Evolutionary conservation across 2,329 filamentous ascomycete genomes (phyloP).

Genomic region (Monosporascus sp.): DNA sequence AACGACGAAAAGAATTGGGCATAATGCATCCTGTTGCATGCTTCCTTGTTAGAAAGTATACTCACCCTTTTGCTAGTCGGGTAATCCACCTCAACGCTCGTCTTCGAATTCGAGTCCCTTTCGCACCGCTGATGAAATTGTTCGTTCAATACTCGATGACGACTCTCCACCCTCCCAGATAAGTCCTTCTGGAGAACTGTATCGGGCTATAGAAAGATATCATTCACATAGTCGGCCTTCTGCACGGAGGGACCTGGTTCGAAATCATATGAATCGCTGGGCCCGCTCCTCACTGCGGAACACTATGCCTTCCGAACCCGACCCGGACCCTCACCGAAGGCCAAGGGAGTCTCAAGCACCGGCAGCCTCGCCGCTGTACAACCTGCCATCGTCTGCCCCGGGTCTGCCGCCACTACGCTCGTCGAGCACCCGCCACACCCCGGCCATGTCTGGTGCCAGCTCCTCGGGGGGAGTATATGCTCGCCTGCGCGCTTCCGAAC

Average conservation of each 20-base stretch:
- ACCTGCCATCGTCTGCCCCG: conserved; percentile 17
- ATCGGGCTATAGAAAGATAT: conserved; percentile 36
- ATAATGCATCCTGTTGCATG: background rate
- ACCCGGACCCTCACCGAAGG: conserved; percentile 29
- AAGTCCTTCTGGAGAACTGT: conserved; percentile 38
- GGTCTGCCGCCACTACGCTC: conserved; percentile 34
- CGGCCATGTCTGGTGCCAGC: conserved; percentile 19
- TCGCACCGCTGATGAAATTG: conserved; percentile 25
- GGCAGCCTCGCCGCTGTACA: conserved; percentile 17
- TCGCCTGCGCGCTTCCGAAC: conserved; percentile 16
- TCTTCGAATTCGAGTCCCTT: conserved; percentile 19
- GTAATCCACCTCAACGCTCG: conserved; percentile 20
- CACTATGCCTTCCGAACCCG: conserved; percentile 31
- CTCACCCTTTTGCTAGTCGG: conserved; percentile 21
- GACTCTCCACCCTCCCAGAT: conserved; percentile 29
- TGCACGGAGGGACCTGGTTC: conserved; percentile 13
- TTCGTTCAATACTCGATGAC: conserved; percentile 35
- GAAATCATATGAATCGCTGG: conserved; percentile 19
- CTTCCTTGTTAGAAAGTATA: background rate
- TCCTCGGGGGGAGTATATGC: conserved; percentile 9
- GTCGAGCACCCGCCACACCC: conserved; percentile 22
- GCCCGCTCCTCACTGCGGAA: conserved; percentile 16
- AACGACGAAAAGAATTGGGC: no score
- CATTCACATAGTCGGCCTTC: conserved; percentile 23
- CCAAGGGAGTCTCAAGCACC: conserved; percentile 27